Base-by-base conservation (phyloP, 192 early-diverging fungal species). In the Podila epicladia region DNA sequence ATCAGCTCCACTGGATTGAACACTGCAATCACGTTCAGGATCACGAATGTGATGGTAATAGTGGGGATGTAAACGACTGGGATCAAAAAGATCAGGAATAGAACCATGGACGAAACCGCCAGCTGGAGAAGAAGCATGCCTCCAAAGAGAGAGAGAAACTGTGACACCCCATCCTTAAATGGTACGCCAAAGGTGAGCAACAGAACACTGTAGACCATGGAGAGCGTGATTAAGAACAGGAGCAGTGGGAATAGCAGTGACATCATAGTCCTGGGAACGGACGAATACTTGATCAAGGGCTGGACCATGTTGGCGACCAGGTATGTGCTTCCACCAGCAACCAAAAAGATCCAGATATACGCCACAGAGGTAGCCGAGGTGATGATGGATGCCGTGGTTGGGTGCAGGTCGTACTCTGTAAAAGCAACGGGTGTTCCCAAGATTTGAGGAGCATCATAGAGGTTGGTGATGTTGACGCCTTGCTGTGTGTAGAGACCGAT, bases 11-110 rank as follows among this genome's bases (percentile, higher is more conserved):
- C 68, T 1, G 84, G 64, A 35, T 76, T 73, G 62, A 86, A 53
- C 19, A 76, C 65, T 0, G 84, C 83, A 48, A 75, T 83, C 15
- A 84, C 76, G 32, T 86, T 86, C 50, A 79, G 9, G 26, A 79
- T 64, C 6, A 79, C 76, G 49, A 79, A 79, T 2, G 76, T 79
- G 61, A 79, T 79, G 5, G 76, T 79, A 28, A 79, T 55, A 7
- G 35, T 33, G 13, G 76, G 76, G 60, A 79, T 79, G 24, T 53
- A 72, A 9, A 79, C 70, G 8, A 79, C 76, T 1, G 76, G 76
- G 32, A 79, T 79, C 35, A 79, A 20, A 45, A 67, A 68, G 53
- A 79, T 79, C 50, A 79, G 32, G 61, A 79, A 79, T 3, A 79
- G 31, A n/a, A 79, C 76, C 76, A 79, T 67, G 3, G 76, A 66